phyloP scores from a whole-genome alignment of 441 rosid species.

The Corymbia citriodora region DNA sequence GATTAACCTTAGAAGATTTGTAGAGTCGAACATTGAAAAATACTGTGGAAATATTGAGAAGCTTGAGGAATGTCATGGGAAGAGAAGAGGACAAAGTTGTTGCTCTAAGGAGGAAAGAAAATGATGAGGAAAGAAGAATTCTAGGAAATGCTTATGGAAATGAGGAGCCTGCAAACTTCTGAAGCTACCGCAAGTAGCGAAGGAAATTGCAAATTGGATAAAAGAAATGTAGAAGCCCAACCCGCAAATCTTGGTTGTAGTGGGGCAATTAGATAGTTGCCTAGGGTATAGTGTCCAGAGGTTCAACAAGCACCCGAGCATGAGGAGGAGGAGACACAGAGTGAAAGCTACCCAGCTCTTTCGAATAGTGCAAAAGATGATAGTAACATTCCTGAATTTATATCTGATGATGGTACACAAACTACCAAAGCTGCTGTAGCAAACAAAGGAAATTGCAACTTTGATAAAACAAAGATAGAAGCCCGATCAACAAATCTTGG shows the following conservation, averaged over 20 bases:
- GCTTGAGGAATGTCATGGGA: background rate
- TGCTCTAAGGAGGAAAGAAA: conserved; percentile 3
- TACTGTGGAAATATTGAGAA: background rate
- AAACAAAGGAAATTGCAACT: background rate
- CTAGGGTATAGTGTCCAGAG: background rate
- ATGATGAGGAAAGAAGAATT: conserved; percentile 5
- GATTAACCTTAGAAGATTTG: background rate
- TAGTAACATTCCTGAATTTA: background rate
- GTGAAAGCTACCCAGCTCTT: background rate
- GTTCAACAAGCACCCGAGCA: background rate
- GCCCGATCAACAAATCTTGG: background rate
- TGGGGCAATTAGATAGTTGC: background rate
- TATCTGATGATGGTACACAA: background rate
- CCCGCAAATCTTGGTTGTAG: conserved; percentile 1
- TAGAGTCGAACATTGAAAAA: background rate
- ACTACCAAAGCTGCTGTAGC: background rate
- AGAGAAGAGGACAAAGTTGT: background rate
- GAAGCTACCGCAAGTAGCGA: background rate
- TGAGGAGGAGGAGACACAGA: background rate
- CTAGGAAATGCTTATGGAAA: background rate
- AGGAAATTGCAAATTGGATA: background rate
- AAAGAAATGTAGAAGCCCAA: background rate
- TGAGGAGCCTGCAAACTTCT: background rate
- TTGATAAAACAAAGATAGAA: background rate
- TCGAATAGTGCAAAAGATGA: background rate